These are phyloP conservation scores for Trichoderma aggressivum DNA, from an alignment of 2,329 filamentous ascomycete species.

Conservation along the genomic window DNA sequence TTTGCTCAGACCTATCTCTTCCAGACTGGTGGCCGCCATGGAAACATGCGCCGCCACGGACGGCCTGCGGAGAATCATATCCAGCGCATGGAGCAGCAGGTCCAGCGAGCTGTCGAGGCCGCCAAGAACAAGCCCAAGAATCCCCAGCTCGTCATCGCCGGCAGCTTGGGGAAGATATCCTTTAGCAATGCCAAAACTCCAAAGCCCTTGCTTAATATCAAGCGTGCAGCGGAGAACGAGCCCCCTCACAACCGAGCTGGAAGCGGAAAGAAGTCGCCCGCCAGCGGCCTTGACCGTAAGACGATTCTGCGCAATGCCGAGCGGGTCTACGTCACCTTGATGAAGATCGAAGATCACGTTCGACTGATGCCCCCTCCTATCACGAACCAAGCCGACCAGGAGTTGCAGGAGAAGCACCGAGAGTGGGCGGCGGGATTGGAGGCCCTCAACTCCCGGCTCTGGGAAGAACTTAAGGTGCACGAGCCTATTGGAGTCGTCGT, in stretches of 20 bases:
- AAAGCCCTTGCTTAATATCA: constrained; percentile 91
- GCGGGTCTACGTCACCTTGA: constrained; percentile 78
- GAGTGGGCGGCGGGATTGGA: constrained; percentile 64
- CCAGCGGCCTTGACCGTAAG: constrained; percentile 70
- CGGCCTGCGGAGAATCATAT: constrained; percentile 93
- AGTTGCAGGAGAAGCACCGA: constrained; percentile 68
- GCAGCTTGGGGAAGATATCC: constrained; percentile 94
- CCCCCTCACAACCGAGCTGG: constrained; percentile 49
- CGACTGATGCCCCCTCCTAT: constrained; percentile 67
- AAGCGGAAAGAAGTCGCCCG: constrained; percentile 43
- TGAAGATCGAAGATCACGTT: constrained; percentile 92
- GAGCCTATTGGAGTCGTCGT: constrained; percentile 78
- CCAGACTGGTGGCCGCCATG: constrained; percentile 83
- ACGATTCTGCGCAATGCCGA: constrained; percentile 83
- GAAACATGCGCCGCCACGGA: constrained; percentile 69
- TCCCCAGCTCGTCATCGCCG: constrained; percentile 93
- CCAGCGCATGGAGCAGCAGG: constrained; percentile 98
- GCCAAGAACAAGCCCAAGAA: constrained; percentile 98
- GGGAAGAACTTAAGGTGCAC: constrained; percentile 85
- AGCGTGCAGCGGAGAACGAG: constrained; percentile 68
- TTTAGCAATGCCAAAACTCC: constrained; percentile 99
- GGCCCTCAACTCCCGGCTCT: constrained; percentile 74
- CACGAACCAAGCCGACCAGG: constrained; percentile 56
- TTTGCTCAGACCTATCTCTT: constrained; percentile 98
- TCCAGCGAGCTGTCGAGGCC: constrained; percentile 93